Evolutionary conservation across 1,284 basidiomycete genomes (phyloP).

Genomic region (Blastosporella zonata): DNA sequence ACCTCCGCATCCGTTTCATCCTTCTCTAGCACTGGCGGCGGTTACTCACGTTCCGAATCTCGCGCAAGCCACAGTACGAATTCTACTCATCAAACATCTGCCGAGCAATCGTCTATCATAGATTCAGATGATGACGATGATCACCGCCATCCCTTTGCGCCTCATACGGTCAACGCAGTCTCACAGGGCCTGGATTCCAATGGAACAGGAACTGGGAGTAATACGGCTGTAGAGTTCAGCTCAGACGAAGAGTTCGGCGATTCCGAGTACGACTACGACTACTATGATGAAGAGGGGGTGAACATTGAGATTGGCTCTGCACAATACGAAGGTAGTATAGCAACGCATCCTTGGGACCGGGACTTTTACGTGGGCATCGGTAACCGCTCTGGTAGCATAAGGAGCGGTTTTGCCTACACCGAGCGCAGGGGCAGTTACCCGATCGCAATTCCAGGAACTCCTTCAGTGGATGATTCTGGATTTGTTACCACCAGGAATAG

Average conservation of each 20-base stretch:
- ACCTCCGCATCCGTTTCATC: conserved; percentile 48
- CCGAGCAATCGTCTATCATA: conserved; percentile 32
- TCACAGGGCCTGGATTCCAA: conserved; percentile 11
- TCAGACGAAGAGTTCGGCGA: conserved; percentile 50
- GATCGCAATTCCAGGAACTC: conserved; percentile 39
- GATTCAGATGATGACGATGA: conserved; percentile 31
- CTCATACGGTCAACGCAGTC: conserved; percentile 6
- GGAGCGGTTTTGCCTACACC: conserved; percentile 12
- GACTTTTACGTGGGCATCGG: conserved; percentile 20
- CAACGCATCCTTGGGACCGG: conserved; percentile 26
- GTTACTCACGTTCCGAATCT: conserved; percentile 25
- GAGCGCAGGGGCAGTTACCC: conserved; percentile 43
- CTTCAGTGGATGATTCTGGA: conserved; percentile 10
- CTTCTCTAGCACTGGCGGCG: conserved; percentile 34
- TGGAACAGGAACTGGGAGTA: conserved; percentile 16
- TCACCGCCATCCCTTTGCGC: conserved; percentile 30
- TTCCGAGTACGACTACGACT: conserved; percentile 34
- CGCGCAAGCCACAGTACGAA: conserved; percentile 32
- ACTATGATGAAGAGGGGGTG: conserved; percentile 26
- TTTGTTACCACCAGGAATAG: conserved; percentile 34
- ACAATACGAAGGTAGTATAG: conserved; percentile 25
- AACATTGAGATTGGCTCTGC: conserved; percentile 36
- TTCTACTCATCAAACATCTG: conserved; percentile 32
- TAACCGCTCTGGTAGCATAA: conserved; percentile 17
- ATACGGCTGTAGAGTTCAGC: conserved; percentile 35